Evolutionary conservation across 1,139 yeast species (phyloP).

Genomic region (Pichia sp.): DNA sequence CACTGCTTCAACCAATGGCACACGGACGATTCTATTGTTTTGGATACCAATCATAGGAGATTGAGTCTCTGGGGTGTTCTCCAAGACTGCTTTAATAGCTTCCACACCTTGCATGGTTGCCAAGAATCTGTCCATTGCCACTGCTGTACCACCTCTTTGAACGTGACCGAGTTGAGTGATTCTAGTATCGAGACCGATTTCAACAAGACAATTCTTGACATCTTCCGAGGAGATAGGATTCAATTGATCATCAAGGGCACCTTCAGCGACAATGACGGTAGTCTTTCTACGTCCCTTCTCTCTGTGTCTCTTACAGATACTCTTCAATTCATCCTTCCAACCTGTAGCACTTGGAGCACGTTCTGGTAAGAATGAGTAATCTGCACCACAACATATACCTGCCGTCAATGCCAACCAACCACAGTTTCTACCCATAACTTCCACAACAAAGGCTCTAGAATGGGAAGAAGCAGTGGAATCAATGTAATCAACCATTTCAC

Average conservation of each 20-base stretch:
- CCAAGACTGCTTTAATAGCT: slow-evolving; percentile 90
- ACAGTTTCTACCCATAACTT: slow-evolving; percentile 99
- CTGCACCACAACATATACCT: slow-evolving; percentile 94
- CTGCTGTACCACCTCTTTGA: slow-evolving; percentile 98
- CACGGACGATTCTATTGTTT: slow-evolving; percentile 80
- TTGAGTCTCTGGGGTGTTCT: slow-evolving; percentile 82
- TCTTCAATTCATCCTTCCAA: slow-evolving; percentile 77
- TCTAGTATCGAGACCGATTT: slow-evolving; percentile 85
- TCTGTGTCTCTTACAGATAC: slow-evolving; percentile 68
- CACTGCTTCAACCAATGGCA: slow-evolving; percentile 85
- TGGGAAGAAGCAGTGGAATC: slow-evolving; percentile 97
- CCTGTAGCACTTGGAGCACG: slow-evolving; percentile 59
- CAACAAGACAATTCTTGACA: slow-evolving; percentile 74
- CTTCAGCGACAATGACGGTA: slow-evolving; percentile 94
- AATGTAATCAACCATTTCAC: slow-evolving; percentile 89
- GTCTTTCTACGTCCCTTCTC: slow-evolving; percentile 86
- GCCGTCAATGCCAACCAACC: slow-evolving; percentile 98
- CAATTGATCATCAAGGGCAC: slow-evolving; percentile 82
- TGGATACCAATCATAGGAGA: slow-evolving; percentile 91
- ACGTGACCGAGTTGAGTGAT: slow-evolving; percentile 95
- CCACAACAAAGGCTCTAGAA: slow-evolving; percentile 95
- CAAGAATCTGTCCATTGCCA: slow-evolving; percentile 81
- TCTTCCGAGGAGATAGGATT: slow-evolving; percentile 73
- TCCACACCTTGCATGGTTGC: slow-evolving; percentile 98
- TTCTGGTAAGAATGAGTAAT: slow-evolving; percentile 89